phyloP scores from a whole-genome alignment of 2,329 filamentous ascomycete species.

The Claviceps spartinae region DNA sequence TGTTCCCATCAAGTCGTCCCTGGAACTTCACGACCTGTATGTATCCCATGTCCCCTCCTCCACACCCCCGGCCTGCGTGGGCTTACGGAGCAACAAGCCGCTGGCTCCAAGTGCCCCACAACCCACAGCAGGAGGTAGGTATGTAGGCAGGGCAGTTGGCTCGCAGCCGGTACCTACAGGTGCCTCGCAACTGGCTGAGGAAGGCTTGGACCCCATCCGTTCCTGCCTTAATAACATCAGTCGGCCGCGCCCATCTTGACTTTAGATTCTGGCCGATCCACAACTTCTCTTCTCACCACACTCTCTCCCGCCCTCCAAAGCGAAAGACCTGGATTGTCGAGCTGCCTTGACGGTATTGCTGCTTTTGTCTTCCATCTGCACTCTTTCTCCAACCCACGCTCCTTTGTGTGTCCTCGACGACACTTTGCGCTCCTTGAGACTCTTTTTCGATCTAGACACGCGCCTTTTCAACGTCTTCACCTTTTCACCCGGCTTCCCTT shows the following conservation, averaged over 20 bases:
- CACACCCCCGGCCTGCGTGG: not conserved
- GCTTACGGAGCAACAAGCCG: not conserved
- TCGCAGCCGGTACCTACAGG: not conserved
- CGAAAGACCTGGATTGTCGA: constrained; percentile 6
- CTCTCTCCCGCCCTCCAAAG: not conserved
- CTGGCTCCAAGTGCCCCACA: not conserved
- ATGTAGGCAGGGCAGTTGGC: not conserved
- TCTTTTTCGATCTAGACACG: not conserved
- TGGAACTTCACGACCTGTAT: not conserved
- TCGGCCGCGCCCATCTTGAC: not conserved
- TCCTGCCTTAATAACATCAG: constrained; percentile 5
- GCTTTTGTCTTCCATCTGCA: constrained; percentile 1
- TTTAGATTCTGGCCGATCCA: not conserved
- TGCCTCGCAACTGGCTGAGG: not conserved
- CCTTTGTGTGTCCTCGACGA: constrained; percentile 6
- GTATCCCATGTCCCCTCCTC: not conserved
- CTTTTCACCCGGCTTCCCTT: not conserved
- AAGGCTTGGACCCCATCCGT: not conserved
- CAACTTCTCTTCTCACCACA: not conserved
- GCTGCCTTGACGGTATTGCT: constrained; percentile 6
- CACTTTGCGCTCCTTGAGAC: constrained; percentile 5
- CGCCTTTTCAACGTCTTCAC: not conserved
- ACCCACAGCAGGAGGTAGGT: not conserved
- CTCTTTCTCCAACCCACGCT: not conserved
- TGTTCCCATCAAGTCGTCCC: not conserved